A percentile compares a stretch with the other conserved stretches of the same genome.
These are phyloP conservation scores for Mycogone perniciosa DNA, from an alignment of 2,329 filamentous ascomycete species.

Conservation along the genomic window DNA sequence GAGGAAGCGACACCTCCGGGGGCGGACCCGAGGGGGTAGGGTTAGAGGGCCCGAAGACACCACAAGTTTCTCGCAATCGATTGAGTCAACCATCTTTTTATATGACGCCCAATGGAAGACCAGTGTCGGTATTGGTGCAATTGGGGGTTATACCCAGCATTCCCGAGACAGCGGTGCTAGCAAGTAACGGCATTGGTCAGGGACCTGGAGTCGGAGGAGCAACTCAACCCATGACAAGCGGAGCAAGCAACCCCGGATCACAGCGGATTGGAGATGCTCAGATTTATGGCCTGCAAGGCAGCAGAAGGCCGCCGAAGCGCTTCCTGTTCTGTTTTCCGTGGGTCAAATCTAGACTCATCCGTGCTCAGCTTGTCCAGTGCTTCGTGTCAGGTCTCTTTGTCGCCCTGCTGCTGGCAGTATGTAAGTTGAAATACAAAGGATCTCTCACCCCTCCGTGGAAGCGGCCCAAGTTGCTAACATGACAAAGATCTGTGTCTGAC, in stretches of 20 bases:
- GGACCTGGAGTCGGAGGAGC: background rate
- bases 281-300: background rate
- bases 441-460: background rate
- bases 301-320: constrained; percentile 24
- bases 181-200: background rate
- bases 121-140: too few relatives aligned
- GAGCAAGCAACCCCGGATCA: background rate
- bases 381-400: constrained; percentile 61
- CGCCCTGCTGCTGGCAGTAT: constrained; percentile 53
- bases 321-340: constrained; percentile 52
- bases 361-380: constrained; percentile 52
- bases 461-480: background rate
- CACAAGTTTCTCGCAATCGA: constrained; percentile 25
- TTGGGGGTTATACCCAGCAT: background rate
- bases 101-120: background rate
- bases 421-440: constrained; percentile 43
- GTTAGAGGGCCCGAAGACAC: constrained; percentile 42
- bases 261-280: background rate
- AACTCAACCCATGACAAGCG: background rate
- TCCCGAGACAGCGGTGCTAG: background rate
- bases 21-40: constrained; percentile 17
- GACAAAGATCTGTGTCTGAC: constrained; percentile 63
- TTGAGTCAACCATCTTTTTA: background rate
- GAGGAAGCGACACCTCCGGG: constrained; percentile 13
- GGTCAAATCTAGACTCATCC: constrained; percentile 47